Conservation (phyloP, 2,329 filamentous ascomycete genomes). For the Diaporthe australafricana region DNA sequence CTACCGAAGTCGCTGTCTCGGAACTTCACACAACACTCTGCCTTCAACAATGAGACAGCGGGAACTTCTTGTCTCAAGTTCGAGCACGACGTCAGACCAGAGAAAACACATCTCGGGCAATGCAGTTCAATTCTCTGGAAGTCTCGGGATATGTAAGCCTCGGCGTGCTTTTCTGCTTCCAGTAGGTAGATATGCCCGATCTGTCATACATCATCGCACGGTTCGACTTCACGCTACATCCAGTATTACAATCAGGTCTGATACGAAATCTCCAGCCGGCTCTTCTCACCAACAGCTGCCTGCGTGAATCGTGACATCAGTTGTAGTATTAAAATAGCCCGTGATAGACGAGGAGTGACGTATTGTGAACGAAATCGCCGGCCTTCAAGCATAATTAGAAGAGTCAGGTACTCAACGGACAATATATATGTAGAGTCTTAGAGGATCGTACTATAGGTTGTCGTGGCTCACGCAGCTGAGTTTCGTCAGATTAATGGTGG, state of each 20-base stretch:
- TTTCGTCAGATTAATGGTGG: background rate
- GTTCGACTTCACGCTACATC: background rate
- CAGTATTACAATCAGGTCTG: background rate
- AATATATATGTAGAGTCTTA: background rate
- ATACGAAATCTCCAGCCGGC: background rate
- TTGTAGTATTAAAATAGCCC: background rate
- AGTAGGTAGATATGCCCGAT: background rate
- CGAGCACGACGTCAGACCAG: no score
- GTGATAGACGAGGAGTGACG: background rate
- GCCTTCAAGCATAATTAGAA: background rate
- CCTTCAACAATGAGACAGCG: background rate
- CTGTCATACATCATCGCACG: slow-evolving; percentile 8
- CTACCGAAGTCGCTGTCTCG: background rate
- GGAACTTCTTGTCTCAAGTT: background rate
- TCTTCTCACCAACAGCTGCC: background rate
- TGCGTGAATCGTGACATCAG: background rate
- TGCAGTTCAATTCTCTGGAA: background rate
- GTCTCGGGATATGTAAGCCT: background rate
- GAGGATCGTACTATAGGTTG: background rate
- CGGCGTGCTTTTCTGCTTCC: background rate
- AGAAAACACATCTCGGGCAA: no score
- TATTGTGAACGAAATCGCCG: background rate
- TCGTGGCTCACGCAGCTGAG: background rate
- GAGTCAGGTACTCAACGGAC: background rate
- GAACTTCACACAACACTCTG: background rate